Base-by-base conservation (phyloP, 2,329 filamentous ascomycete genomes). In the Trichoderma simmonsii region DNA sequence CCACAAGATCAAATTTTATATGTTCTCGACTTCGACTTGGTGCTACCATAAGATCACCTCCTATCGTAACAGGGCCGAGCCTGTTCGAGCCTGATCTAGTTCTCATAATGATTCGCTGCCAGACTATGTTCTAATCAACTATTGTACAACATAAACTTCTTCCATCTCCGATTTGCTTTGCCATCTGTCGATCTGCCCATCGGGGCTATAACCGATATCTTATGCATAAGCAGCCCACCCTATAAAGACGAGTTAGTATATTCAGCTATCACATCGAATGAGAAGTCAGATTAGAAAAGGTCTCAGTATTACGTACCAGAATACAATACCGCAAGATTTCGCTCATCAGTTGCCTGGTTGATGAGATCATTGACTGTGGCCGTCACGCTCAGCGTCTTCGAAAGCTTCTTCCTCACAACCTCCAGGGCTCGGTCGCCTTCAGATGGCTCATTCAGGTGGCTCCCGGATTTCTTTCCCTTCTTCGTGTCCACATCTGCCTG, bases 301-400 rank as follows among this genome's bases (percentile, higher is more conserved):
- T n/a, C 12, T 54, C n/a, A 39, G 26, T 36, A 26, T n/a, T 54
- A 76, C 88, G 79, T 83, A 90, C 91, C 92, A 77, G 91, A 92
- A 84, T 95, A 99, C 77, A 99, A 83, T 56, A 98, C 91, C 3
- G 96, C 95, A 78, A 99, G 81, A 79, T 99, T 98, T 75, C 89
- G 89, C 83, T 97, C 95, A 81, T 99, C 96, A 2, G 92, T 95
- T 8, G 96, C 95, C 83, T 97, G 93, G 80, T 98, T 96, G 75
- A 99, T 99, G 74, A 99, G 83, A 79, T 99, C 96, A 78, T 98
- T 98, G 69, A 99, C 96, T 15, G 94, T 98, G 3, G 96, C 97
- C 70, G 92, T 93, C 21, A 97, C 95, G 80, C 95, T 99, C 79
- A 99, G 82, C 3, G 93, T 95, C 86, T 97, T 97, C 74, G 92